Conservation (phyloP, 1,284 basidiomycete species). For the Cryptococcus amylolentus region DNA sequence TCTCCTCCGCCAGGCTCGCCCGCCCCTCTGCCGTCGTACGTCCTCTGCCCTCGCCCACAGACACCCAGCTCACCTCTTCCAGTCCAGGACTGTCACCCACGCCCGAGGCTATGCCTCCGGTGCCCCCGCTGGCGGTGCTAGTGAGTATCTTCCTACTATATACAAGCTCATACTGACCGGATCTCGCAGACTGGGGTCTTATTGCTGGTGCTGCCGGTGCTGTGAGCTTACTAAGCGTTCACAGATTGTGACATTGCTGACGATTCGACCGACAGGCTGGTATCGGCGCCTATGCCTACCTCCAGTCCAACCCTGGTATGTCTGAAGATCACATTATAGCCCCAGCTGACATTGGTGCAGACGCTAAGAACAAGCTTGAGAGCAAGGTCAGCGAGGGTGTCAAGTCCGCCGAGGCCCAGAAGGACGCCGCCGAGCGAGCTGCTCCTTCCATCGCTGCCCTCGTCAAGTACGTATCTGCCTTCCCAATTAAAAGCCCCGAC, state of each 20-base stretch:
- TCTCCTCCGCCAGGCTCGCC: constrained; percentile 11
- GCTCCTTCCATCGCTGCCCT: constrained; percentile 24
- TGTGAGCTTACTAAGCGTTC: constrained; percentile 15
- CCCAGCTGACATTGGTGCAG: constrained; percentile 3
- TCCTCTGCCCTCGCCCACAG: not conserved
- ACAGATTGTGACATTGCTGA: not conserved
- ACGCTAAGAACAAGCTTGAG: constrained; percentile 21
- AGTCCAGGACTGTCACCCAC: not conserved
- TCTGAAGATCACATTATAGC: not conserved
- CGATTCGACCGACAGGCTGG: constrained; percentile 22
- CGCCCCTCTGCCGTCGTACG: constrained; percentile 12
- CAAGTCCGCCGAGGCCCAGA: constrained; percentile 24
- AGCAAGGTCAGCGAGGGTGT: constrained; percentile 6
- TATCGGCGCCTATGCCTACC: constrained; percentile 41
- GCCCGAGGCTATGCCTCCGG: constrained; percentile 24
- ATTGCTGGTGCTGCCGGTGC: constrained; percentile 35
- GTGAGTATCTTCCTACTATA: constrained; percentile 8
- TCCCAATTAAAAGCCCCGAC: not conserved
- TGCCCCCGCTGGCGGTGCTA: constrained; percentile 25
- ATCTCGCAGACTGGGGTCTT: constrained; percentile 30
- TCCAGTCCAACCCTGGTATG: constrained; percentile 25
- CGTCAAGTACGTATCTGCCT: constrained; percentile 28
- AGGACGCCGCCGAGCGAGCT: constrained; percentile 24
- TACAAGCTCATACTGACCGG: not conserved
- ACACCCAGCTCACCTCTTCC: not conserved